Conservation (phyloP, 352 stramenopile species). For the Pythium aristosporum region DNA sequence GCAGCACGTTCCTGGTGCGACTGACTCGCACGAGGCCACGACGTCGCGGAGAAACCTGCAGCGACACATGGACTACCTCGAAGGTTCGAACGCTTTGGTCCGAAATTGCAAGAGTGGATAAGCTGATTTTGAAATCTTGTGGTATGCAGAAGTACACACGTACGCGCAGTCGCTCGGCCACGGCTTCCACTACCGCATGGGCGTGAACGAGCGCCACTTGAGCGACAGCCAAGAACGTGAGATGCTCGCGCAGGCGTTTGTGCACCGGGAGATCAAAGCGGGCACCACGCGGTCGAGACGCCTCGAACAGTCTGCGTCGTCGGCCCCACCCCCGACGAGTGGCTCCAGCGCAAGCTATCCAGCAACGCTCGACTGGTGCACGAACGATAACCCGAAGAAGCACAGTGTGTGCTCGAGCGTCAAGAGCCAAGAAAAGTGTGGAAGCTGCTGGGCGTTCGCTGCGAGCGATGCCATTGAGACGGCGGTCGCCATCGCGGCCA, state of each 20-base stretch:
- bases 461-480: slow-evolving; percentile 78
- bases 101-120: neutral
- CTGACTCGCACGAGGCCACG: slow-evolving; percentile 9
- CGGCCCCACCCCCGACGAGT: slow-evolving; percentile 25
- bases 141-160: slow-evolving; percentile 47
- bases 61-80: slow-evolving; percentile 75
- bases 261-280: slow-evolving; percentile 53
- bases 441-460: slow-evolving; percentile 82
- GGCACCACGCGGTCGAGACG: slow-evolving; percentile 27
- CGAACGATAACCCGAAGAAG: slow-evolving; percentile 54
- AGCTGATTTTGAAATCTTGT: neutral
- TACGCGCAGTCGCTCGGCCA: slow-evolving; percentile 58
- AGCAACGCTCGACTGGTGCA: slow-evolving; percentile 69
- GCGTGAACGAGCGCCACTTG: slow-evolving; percentile 65
- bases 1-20: slow-evolving; percentile 31
- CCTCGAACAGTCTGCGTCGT: slow-evolving; percentile 22
- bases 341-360: slow-evolving; percentile 24
- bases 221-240: slow-evolving; percentile 34
- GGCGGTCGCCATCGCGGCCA: slow-evolving; percentile 62
- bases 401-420: slow-evolving; percentile 68
- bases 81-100: slow-evolving; percentile 35
- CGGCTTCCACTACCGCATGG: slow-evolving; percentile 65
- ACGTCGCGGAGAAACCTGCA: slow-evolving; percentile 51
- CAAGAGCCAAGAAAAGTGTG: slow-evolving; percentile 83
- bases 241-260: slow-evolving; percentile 54